phyloP scores from a whole-genome alignment of 2,329 filamentous ascomycete genomes.

The Pseudogymnoascus sp. region DNA sequence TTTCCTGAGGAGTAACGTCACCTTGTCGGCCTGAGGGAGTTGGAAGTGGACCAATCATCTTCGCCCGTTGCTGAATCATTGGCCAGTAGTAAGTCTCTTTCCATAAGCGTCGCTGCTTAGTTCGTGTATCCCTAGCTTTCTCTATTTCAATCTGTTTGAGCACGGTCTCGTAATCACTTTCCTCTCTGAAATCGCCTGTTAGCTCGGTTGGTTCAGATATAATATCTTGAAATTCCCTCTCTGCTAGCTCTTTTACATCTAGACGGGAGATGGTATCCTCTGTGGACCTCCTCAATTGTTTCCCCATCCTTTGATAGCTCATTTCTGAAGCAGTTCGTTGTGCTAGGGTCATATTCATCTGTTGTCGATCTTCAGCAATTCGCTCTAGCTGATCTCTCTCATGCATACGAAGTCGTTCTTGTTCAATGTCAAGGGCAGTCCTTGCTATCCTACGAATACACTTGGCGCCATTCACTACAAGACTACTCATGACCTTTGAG shows the following conservation, averaged over 20 bases:
- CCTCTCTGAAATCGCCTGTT: constrained; percentile 19
- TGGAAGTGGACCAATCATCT: constrained; percentile 21
- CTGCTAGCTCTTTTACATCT: constrained; percentile 15
- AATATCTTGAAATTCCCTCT: constrained; percentile 16
- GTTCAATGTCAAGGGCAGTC: too few species aligned
- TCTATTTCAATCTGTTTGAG: constrained; percentile 19
- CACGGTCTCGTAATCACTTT: constrained; percentile 16
- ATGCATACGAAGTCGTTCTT: too few species aligned
- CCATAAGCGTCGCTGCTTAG: constrained; percentile 13
- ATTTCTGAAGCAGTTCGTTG: too few species aligned
- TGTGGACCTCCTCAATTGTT: too few species aligned
- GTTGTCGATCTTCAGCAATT: too few species aligned
- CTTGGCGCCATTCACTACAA: too few species aligned
- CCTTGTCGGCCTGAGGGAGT: constrained; percentile 13
- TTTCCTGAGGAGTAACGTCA: constrained; percentile 19
- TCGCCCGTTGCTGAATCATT: constrained; percentile 20
- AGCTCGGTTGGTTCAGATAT: constrained; percentile 18
- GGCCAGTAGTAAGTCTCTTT: constrained; percentile 22
- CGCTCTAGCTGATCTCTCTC: too few species aligned
- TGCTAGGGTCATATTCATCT: too few species aligned
- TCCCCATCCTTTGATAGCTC: too few species aligned
- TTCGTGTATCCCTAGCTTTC: constrained; percentile 16
- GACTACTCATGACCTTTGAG: too few species aligned
- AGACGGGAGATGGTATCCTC: not conserved
- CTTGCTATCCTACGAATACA: too few species aligned